Percentiles rank a stretch among this genome's conserved stretches.
phyloP scores from a whole-genome alignment of 768 basidiomycete species.

The Podaxis sp. region DNA sequence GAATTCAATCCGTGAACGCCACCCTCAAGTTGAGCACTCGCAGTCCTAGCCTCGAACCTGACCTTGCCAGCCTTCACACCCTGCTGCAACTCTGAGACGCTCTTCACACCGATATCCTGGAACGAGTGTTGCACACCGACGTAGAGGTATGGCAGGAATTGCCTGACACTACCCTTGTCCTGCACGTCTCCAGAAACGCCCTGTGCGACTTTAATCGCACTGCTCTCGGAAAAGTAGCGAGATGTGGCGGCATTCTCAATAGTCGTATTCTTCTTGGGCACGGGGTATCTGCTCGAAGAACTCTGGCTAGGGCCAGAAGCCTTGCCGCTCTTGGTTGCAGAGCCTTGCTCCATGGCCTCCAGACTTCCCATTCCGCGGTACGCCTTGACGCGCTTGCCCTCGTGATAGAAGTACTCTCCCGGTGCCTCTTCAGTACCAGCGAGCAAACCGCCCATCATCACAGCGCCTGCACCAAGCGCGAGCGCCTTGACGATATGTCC shows the following conservation, averaged over 20 bases:
- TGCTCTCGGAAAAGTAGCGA: conserved; percentile 92
- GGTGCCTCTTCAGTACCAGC: conserved; percentile 97
- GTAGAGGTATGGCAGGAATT: conserved; percentile 85
- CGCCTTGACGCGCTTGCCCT: conserved; percentile 97
- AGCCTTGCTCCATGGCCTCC: conserved; percentile 88
- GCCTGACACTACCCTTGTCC: conserved; percentile 94
- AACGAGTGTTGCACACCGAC: conserved; percentile 89
- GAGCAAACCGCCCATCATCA: conserved; percentile 98
- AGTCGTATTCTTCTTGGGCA: conserved; percentile 42
- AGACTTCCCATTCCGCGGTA: conserved; percentile 98
- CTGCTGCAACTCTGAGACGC: conserved; percentile 61
- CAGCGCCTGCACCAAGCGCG: conserved; percentile 88
- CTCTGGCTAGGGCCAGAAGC: conserved; percentile 5
- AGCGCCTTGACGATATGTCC: conserved; percentile 98
- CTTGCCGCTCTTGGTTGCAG: conserved; percentile 35
- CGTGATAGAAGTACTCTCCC: conserved; percentile 99
- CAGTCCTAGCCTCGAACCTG: conserved; percentile 90
- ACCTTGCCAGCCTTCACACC: conserved; percentile 66
- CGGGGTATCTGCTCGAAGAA: conserved; percentile 41
- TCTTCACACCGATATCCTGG: conserved; percentile 86
- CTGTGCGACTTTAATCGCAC: conserved; percentile 93
- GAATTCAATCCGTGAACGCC: conserved; percentile 95
- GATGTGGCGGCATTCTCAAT: conserved; percentile 94
- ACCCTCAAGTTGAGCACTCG: conserved; percentile 94
- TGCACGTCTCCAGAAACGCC: conserved; percentile 96